Evolutionary conservation across 2,329 filamentous ascomycete species (phyloP).

Genomic region (Pyricularia grisea): DNA sequence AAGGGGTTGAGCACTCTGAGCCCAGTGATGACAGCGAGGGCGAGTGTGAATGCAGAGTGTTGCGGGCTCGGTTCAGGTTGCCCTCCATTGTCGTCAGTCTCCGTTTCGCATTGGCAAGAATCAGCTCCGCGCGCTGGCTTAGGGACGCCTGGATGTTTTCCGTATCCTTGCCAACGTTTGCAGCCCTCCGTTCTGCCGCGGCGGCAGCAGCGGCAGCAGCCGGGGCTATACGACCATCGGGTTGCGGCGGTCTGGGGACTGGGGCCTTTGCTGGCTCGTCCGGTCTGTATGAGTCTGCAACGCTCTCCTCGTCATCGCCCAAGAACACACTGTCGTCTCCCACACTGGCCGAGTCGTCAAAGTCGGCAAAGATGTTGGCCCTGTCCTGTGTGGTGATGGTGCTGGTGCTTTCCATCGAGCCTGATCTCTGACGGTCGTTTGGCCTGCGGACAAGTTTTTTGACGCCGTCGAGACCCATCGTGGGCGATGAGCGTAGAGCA

Average conservation of each 20-base stretch:
- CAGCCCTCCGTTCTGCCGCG: background rate
- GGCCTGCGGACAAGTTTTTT: constrained; percentile 34
- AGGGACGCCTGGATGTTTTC: constrained; percentile 34
- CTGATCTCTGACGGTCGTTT: constrained; percentile 35
- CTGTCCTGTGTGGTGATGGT: constrained; percentile 46
- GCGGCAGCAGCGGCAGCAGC: background rate
- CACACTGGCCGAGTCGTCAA: constrained; percentile 52
- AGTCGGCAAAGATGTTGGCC: constrained; percentile 43
- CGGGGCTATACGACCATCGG: background rate
- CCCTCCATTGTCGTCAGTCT: constrained; percentile 89
- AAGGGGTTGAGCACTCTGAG: constrained; percentile 44
- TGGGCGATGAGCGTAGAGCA: constrained; percentile 33
- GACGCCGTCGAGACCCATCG: constrained; percentile 30
- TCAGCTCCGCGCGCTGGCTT: constrained; percentile 77
- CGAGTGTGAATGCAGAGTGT: constrained; percentile 49
- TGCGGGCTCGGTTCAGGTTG: constrained; percentile 72
- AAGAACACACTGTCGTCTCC: constrained; percentile 54
- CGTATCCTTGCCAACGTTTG: background rate
- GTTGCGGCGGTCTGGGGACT: constrained; percentile 6
- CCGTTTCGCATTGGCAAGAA: constrained; percentile 86
- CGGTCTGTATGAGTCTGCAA: constrained; percentile 46
- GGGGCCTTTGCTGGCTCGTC: constrained; percentile 17
- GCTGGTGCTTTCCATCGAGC: constrained; percentile 51
- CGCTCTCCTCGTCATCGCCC: constrained; percentile 58
- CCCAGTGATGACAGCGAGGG: constrained; percentile 54